Conservation (phyloP, 441 rosid species). For the Euphorbia neoarborescens region DNA sequence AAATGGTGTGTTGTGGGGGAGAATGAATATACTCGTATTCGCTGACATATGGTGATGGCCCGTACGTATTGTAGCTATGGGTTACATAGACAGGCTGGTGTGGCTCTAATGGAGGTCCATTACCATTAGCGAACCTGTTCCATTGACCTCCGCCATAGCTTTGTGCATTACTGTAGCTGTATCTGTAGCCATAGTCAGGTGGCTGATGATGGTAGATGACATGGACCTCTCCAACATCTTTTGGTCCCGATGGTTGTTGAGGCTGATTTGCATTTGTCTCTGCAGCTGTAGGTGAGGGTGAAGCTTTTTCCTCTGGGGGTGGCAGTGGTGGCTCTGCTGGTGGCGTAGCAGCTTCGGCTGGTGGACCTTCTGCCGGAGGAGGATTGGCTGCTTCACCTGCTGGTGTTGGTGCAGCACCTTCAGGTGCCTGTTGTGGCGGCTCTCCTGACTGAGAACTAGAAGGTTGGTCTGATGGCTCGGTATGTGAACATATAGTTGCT, state of each 20-base stretch:
- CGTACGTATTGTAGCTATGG: conserved; percentile 56
- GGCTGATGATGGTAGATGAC: conserved; percentile 36
- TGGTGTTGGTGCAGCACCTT: conserved; percentile 25
- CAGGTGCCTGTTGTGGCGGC: conserved; percentile 28
- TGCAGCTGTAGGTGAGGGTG: conserved; percentile 24
- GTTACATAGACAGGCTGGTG: conserved; percentile 33
- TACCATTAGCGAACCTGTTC: conserved; percentile 27
- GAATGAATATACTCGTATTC: conserved; percentile 40
- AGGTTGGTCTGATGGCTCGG: conserved; percentile 32
- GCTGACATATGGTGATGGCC: conserved; percentile 52
- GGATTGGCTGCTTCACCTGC: conserved; percentile 34
- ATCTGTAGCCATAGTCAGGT: conserved; percentile 36
- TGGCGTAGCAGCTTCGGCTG: conserved; percentile 27
- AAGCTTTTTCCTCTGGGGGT: conserved; percentile 26
- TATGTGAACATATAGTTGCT: conserved; percentile 49
- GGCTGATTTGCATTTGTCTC: conserved; percentile 32
- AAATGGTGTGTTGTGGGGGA: conserved; percentile 30
- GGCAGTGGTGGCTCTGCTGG: conserved; percentile 36
- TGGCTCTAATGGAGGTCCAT: conserved; percentile 24
- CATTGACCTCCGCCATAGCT: conserved; percentile 26
- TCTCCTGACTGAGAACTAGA: conserved; percentile 34
- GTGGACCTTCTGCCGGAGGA: conserved; percentile 33
- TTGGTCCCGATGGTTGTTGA: conserved; percentile 30
- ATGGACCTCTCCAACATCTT: conserved; percentile 49
- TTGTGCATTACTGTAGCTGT: conserved; percentile 20